Base-by-base conservation (phyloP, 2,329 filamentous ascomycete genomes). In the Fusarium siculi region DNA sequence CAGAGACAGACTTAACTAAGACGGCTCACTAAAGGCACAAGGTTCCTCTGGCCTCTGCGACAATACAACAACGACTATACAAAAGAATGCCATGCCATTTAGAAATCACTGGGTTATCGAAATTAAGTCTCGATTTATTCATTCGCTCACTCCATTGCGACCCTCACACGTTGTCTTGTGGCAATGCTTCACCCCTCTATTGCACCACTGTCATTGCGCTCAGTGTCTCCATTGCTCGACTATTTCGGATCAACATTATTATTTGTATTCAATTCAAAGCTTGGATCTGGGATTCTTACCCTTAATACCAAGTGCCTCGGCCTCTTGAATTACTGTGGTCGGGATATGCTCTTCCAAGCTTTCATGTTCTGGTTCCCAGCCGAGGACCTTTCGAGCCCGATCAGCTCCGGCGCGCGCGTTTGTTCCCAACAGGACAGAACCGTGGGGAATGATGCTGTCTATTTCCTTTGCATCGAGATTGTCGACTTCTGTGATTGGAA, bases 381-480 rank as follows among this genome's bases (percentile, higher is more conserved):
- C 85, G 12, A 92, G 76, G 39, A 88, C 65, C 68, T 86, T 84
- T 52, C 82, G 84, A 10, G 85, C 89, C 49, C 89, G 82, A 37
- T 82, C 80, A 2, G 88, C 85, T 57, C 80, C 82, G 16, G 84
- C 83, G 58, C 87, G 81, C 15, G 88, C 90, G 72, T 92, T 91
- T 42, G 86, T 84, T 1, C 89, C 89, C 82, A 87, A 89, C 9
- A 86, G 80, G 11, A 87, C 79, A 47, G 82, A 80, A 25, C 87
- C 88, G 54, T 81, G 83, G 0, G 81, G 79, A 3, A 83, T 79
- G 19, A 86, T 75, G 15, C 81, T 79, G 53, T 86, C 81, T 7
- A 85, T 84, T 9, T 88, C 86, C 1, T 82, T 79, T 4, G 77
- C 65, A 23, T 77, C 70, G 12, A 79, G 49, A 77, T 69, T 66